A percentile compares a stretch with the other conserved stretches of the same genome.
Conservation (phyloP, 23 red algal genomes). For the Agarophyton chilense region DNA sequence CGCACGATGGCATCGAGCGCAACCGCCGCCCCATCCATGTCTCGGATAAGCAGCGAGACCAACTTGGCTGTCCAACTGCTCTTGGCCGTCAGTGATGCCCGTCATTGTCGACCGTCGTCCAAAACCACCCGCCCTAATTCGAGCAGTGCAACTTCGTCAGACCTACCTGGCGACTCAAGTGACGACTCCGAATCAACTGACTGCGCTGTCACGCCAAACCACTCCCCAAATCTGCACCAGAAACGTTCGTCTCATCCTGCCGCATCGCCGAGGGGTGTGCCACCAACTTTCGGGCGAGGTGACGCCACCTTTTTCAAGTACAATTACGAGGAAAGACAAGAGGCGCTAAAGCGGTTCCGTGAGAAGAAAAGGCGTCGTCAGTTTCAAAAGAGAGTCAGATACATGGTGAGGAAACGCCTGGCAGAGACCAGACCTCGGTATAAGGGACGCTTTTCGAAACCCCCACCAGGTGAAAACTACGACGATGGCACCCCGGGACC, state of each 20-base stretch:
- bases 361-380: constrained; percentile 84
- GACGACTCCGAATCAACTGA: constrained; percentile 44
- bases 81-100: constrained; percentile 43
- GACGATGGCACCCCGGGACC: constrained; percentile 66
- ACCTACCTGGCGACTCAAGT: constrained; percentile 2
- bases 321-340: constrained; percentile 62
- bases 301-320: constrained; percentile 58
- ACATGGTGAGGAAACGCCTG: constrained; percentile 81
- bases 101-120: constrained; percentile 2
- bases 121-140: not conserved
- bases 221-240: constrained; percentile 14
- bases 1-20: constrained; percentile 33
- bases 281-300: constrained; percentile 25
- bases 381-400: constrained; percentile 81
- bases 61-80: constrained; percentile 72
- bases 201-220: not conserved
- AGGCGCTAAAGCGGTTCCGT: constrained; percentile 84
- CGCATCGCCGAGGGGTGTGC: constrained; percentile 26
- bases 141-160: constrained; percentile 22
- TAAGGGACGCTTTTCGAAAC: constrained; percentile 91
- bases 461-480: constrained; percentile 59
- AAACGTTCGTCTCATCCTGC: not conserved
- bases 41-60: constrained; percentile 65
- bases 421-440: constrained; percentile 84
- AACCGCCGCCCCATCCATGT: constrained; percentile 22